Evolutionary conservation across 345 rosid genomes (phyloP), one percentile per base, ranked within the genome.

Genomic region (Eucalyptus fibrosa): DNA sequence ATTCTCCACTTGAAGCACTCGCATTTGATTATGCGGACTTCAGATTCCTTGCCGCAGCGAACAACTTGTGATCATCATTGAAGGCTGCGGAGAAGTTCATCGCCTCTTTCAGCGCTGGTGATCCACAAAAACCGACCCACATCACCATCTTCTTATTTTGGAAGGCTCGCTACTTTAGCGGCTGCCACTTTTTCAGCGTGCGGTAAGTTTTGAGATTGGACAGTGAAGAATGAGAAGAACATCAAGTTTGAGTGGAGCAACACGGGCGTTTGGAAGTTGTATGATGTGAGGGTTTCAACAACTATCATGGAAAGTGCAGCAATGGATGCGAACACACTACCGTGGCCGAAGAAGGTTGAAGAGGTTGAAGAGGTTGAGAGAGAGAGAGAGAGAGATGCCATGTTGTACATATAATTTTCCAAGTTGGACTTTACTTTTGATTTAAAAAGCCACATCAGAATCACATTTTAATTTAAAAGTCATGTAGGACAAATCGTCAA

Each of bases 131-230:
- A 1, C 99, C 99, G 69, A 96, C 95, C 87, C 97, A 96, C 92
- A 96, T 89, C 86, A 93, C 95, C 88, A 95, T 97, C 89, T 96
- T 96, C 90, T 97, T 96, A 95, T 96, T 96, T 82, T 95, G 94
- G 88, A 94, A 92, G 51, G 98, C 89, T 86, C 92, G 93, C 98
- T 97, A 96, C 91, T 95, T 94, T 59, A 8, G 88, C 87, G 86
- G 89, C 89, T 37, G 50, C 40, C 89, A 53, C 50, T 45, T 80
- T 50, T 59, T 10, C 34, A 59, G 80, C 82, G 82, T 72, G 88
- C 86, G 59, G 60, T 65, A 50, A 89, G 86, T 45, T 81, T 55
- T 26, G 92, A 30, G 8, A 44, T 86, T 77, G 91, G 16, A 32
- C 88, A 28, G 89, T 88, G 47, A 87, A 32, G 81, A 86, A 28